These are phyloP conservation scores for Naganishia albida DNA, from an alignment of 1,284 basidiomycete genomes.

Conservation along the genomic window DNA sequence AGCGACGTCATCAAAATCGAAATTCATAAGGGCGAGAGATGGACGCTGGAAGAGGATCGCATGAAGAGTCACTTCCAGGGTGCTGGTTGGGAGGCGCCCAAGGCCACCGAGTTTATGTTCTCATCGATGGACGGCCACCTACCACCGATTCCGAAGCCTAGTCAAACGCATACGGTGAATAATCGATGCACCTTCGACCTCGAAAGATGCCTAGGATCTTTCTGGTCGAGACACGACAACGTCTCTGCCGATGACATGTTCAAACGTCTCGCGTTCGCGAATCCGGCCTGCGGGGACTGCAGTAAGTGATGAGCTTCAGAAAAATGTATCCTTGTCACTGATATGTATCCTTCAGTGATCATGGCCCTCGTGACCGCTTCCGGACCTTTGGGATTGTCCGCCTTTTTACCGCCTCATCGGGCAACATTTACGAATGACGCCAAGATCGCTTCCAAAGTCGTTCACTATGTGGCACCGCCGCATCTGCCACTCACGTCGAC, in stretches of 20 bases:
- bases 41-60: slow-evolving; percentile 42
- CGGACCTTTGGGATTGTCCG: slow-evolving; percentile 56
- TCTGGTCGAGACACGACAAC: slow-evolving; percentile 44
- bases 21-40: slow-evolving; percentile 45
- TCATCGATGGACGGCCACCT: slow-evolving; percentile 50
- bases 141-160: slow-evolving; percentile 40
- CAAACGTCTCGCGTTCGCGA: slow-evolving; percentile 57
- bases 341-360: slow-evolving; percentile 49
- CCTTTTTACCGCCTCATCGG: slow-evolving; percentile 54
- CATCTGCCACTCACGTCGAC: slow-evolving; percentile 57
- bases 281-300: slow-evolving; percentile 59
- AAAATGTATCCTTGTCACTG: neutral
- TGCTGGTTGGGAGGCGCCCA: slow-evolving; percentile 46
- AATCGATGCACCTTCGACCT: slow-evolving; percentile 46
- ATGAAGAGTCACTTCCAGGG: slow-evolving; percentile 40
- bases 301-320: slow-evolving; percentile 48
- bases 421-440: slow-evolving; percentile 37
- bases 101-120: slow-evolving; percentile 46
- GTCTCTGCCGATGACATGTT: slow-evolving; percentile 55
- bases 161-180: slow-evolving; percentile 5
- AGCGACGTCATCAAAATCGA: slow-evolving; percentile 46
- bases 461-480: slow-evolving; percentile 42
- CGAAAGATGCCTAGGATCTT: slow-evolving; percentile 49
- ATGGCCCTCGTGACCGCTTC: slow-evolving; percentile 57
- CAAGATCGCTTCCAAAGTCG: neutral